Base-by-base conservation (phyloP, 805 yeast species). In the Cyberlindnera lachancei region DNA sequence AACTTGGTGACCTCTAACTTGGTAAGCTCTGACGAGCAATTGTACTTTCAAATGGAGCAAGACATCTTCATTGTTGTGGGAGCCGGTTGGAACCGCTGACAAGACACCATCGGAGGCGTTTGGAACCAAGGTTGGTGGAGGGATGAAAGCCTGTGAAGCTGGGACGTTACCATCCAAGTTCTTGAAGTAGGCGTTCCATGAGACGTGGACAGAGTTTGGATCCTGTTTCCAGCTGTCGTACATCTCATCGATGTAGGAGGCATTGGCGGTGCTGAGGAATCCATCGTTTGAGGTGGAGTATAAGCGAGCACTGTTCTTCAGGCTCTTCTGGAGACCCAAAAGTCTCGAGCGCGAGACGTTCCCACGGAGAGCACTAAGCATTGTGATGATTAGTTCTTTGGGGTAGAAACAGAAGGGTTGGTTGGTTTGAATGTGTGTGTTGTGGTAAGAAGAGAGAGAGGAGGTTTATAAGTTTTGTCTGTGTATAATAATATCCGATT, bases 111-210 rank as follows among this genome's bases (percentile, higher is more conserved):
- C 87, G 26, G 81, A 73, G 18, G 92, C 85, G 22, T 79, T 68
- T 34, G 95, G 92, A 15, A 83, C 76, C 37, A 88, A 57, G 17
- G 90, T 80, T 41, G 99, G 98, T 14, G 99, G 98, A 16, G 97
- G 90, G 38, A 64, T 60, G 60, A 79, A 92, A 3, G 97, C 96
- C 36, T 68, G 58, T 0, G 87, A 57, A 19, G 92, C 75, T 15
- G 94, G 74, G 17, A 77, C 73, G 27, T 67, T 66, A 40, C 76
- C 67, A 45, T 81, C 86, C 61, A 92, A 66, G 69, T 90, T 90
- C 63, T 81, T 81, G 73, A 92, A 92, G 65, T 92, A 92, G 7
- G 95, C 88, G 56, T 86, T 81, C 99, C 99, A 92, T 16, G 96
- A 88, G 25, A 78, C 79, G 59, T 92, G 99, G 26, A 92, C 99